A percentile compares a stretch with the other conserved stretches of the same genome.
Evolutionary conservation across 306 rosid species (phyloP).

Genomic region (Urtica urens): DNA sequence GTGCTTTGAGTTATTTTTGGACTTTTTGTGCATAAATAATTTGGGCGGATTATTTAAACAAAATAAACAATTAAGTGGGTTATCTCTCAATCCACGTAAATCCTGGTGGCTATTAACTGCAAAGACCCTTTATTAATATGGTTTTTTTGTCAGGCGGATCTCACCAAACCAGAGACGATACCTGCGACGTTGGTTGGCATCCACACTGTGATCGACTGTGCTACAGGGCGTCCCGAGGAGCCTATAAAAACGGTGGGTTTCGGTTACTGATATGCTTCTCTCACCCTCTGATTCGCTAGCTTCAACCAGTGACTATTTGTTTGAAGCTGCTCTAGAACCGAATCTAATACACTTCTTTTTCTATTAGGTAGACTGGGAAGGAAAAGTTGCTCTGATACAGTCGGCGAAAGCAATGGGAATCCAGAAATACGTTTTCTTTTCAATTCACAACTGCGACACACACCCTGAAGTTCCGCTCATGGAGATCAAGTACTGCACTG

Average conservation of each 20-base stretch:
- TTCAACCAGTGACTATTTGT: not conserved
- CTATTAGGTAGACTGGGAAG: slow-evolving; percentile 95
- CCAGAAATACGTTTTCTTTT: slow-evolving; percentile 79
- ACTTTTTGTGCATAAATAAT: too few species aligned
- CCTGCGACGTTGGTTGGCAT: slow-evolving; percentile 92
- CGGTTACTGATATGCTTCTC: not conserved
- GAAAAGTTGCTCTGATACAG: slow-evolving; percentile 93
- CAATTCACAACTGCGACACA: slow-evolving; percentile 91
- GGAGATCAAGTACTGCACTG: slow-evolving; percentile 93
- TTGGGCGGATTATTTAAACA: too few species aligned
- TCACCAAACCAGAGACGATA: slow-evolving; percentile 76
- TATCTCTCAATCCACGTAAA: too few species aligned
- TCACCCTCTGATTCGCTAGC: not conserved
- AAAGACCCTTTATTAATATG: too few species aligned
- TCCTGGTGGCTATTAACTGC: too few species aligned
- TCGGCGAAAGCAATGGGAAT: slow-evolving; percentile 98
- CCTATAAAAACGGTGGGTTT: slow-evolving; percentile 65
- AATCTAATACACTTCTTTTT: not conserved
- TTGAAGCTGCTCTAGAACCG: not conserved
- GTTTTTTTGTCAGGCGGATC: slow-evolving; percentile 65
- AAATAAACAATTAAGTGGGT: too few species aligned
- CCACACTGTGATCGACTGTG: slow-evolving; percentile 84
- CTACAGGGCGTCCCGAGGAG: slow-evolving; percentile 95
- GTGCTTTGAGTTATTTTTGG: too few species aligned
- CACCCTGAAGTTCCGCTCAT: slow-evolving; percentile 98